Evolutionary conservation across 176 grass and related monocot genomes (phyloP).

Genomic region (Paspalum vaginatum): DNA sequence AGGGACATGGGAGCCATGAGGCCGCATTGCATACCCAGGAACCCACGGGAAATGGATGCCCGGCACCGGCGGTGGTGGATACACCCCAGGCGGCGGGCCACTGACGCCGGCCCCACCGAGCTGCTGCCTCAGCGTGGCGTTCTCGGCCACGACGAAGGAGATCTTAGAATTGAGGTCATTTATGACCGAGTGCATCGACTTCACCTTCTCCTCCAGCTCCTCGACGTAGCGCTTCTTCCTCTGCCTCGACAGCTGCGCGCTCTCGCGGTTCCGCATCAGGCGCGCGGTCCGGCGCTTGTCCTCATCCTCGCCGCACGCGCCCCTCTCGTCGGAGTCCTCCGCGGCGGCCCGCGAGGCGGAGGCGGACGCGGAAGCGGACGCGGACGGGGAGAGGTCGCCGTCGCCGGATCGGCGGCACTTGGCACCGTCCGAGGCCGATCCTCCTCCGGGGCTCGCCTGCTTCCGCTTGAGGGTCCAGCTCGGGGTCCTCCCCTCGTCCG

Average conservation of each 20-base stretch:
- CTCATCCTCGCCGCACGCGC: slow-evolving; percentile 42
- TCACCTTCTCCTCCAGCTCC: slow-evolving; percentile 94
- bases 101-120: slow-evolving; percentile 44
- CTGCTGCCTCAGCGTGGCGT: slow-evolving; percentile 71
- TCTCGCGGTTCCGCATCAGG: slow-evolving; percentile 90
- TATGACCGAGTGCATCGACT: slow-evolving; percentile 83
- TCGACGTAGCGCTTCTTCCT: slow-evolving; percentile 92
- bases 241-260: slow-evolving; percentile 93
- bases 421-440: slow-evolving; percentile 26
- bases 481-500: slow-evolving; percentile 46
- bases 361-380: slow-evolving; percentile 44
- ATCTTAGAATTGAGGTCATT: slow-evolving; percentile 87
- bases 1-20: slow-evolving; percentile 69
- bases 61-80: slow-evolving; percentile 47
- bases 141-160: slow-evolving; percentile 80
- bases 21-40: slow-evolving; percentile 77
- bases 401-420: slow-evolving; percentile 66
- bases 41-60: slow-evolving; percentile 89
- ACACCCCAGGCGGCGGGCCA: slow-evolving; percentile 54
- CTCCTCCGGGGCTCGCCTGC: slow-evolving; percentile 29
- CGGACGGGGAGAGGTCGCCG: slow-evolving; percentile 43
- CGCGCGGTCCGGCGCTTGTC: slow-evolving; percentile 65
- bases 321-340: slow-evolving; percentile 48
- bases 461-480: slow-evolving; percentile 80
- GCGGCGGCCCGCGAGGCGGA: slow-evolving; percentile 38